Evolutionary conservation across 768 basidiomycete genomes (phyloP).

Genomic region (Tephrocybe rancida): DNA sequence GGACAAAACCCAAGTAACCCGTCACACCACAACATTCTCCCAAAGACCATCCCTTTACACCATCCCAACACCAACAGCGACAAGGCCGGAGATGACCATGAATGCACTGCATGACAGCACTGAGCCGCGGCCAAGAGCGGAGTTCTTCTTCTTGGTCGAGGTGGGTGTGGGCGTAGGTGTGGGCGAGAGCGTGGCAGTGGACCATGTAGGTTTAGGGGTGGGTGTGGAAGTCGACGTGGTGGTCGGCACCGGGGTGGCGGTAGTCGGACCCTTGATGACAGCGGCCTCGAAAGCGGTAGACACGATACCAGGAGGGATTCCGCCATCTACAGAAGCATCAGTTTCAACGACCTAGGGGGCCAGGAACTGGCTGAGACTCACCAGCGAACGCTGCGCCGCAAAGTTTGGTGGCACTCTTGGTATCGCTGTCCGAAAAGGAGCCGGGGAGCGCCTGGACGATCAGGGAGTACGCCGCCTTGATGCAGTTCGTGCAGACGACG

Average conservation of each 20-base stretch:
- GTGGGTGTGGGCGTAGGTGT: constrained; percentile 4
- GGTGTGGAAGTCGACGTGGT: constrained; percentile 2
- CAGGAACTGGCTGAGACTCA: constrained; percentile 21
- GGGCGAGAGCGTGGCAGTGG: constrained; percentile 5
- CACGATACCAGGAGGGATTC: constrained; percentile 21
- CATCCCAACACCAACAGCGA: constrained; percentile 5
- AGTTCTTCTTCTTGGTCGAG: constrained; percentile 10
- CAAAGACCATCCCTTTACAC: neutral
- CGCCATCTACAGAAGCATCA: constrained; percentile 14
- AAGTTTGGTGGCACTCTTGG: constrained; percentile 21
- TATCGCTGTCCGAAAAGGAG: constrained; percentile 22
- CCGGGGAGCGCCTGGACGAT: constrained; percentile 32
- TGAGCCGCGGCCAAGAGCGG: constrained; percentile 9
- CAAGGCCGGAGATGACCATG: constrained; percentile 9
- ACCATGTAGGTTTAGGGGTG: constrained; percentile 1
- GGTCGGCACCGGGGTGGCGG: too few relatives aligned
- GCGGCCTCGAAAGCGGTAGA: constrained; percentile 7
- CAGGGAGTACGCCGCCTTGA: constrained; percentile 45
- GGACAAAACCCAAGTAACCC: neutral
- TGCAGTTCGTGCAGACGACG: constrained; percentile 46
- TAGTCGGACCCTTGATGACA: neutral
- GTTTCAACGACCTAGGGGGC: neutral
- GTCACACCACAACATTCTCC: neutral
- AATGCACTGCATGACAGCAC: constrained; percentile 7
- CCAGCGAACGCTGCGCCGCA: constrained; percentile 49